Conservation (phyloP, 352 stramenopile genomes). For the Pythium oligandrum region DNA sequence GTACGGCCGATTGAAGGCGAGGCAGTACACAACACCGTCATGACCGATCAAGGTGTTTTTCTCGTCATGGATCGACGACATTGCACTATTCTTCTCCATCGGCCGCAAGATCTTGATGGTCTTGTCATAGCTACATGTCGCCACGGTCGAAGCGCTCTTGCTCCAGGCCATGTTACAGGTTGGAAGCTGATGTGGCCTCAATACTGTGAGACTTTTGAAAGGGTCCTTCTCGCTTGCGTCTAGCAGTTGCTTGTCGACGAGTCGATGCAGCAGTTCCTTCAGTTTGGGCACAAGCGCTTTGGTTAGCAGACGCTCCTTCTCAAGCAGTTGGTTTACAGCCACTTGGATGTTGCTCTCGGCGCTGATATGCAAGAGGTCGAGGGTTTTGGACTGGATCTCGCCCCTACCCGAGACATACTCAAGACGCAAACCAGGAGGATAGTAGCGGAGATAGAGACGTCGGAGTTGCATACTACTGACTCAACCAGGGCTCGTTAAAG, state of each 20-base stretch:
- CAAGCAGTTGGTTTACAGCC: slow-evolving; percentile 42
- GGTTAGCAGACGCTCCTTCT: slow-evolving; percentile 56
- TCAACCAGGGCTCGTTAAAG: too few relatives aligned
- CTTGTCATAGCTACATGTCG: slow-evolving; percentile 74
- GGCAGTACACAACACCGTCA: slow-evolving; percentile 58
- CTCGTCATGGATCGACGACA: slow-evolving; percentile 12
- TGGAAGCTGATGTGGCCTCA: slow-evolving; percentile 52
- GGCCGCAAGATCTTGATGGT: slow-evolving; percentile 50
- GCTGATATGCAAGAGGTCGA: slow-evolving; percentile 62
- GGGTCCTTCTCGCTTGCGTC: slow-evolving; percentile 19
- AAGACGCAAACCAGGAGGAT: slow-evolving; percentile 58
- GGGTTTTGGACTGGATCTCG: slow-evolving; percentile 39
- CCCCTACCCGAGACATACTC: slow-evolving; percentile 49
- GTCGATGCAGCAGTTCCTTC: slow-evolving; percentile 52
- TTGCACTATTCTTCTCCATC: slow-evolving; percentile 20
- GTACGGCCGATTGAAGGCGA: slow-evolving; percentile 56
- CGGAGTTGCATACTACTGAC: slow-evolving; percentile 44
- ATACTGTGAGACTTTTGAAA: slow-evolving; percentile 31
- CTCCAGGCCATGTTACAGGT: slow-evolving; percentile 71
- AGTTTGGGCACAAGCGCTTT: slow-evolving; percentile 36
- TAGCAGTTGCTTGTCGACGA: slow-evolving; percentile 68
- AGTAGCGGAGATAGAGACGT: slow-evolving; percentile 71
- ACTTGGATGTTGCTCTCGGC: slow-evolving; percentile 63
- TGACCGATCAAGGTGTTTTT: slow-evolving; percentile 41
- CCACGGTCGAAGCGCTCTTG: slow-evolving; percentile 58